Evolutionary conservation across 371 early-diverging fungal genomes (phyloP), one percentile per base, ranked within the genome.

Genomic region (Mortierella sp.): DNA sequence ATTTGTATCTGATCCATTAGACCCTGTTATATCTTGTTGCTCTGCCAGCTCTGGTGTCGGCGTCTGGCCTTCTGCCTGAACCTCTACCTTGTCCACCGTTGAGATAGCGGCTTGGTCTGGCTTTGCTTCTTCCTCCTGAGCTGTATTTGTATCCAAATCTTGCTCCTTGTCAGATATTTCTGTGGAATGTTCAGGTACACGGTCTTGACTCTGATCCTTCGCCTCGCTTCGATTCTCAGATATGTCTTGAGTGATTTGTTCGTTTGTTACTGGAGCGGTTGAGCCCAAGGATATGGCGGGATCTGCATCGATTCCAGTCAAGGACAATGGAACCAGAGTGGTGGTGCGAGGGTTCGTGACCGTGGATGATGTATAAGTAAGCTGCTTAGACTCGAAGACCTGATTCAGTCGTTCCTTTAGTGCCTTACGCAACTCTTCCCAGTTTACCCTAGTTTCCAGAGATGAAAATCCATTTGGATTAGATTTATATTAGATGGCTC

Each of bases 281-380:
- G 62, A 11, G 27, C 12, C 6, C 28, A 30, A 11, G 11, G 59
- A n/a, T 9, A 30, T 6, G 15, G 37, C 17, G n/a, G 32, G 15
- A 23, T 56, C 32, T 23, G 30, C 23, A 3, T 24, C 15, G 4
- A 51, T 31, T 14, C 17, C 37, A 31, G 41, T 28, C 12, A 48
- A 39, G 3, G 70, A 24, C 30, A 47, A 4, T 6, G 65, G 53
- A 2, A 48, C 42, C 6, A 60, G 39, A 23, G 57, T 48, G 31
- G 43, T 67, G 4, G 68, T 67, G 26, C 49, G 63, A 4, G 68
- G 68, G 26, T 75, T 64, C 43, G 68, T 59, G 57, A 75, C 60
- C 17, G 60, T 50, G 3, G 75, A 28, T 2, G 41, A 50, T 6
- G 75, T 75, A 48, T 63, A 64, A n/a, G 30, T 41, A 34, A 75